Evolutionary conservation across 176 grass and related monocot genomes (phyloP).

Genomic region (Aegilops tauschii): DNA sequence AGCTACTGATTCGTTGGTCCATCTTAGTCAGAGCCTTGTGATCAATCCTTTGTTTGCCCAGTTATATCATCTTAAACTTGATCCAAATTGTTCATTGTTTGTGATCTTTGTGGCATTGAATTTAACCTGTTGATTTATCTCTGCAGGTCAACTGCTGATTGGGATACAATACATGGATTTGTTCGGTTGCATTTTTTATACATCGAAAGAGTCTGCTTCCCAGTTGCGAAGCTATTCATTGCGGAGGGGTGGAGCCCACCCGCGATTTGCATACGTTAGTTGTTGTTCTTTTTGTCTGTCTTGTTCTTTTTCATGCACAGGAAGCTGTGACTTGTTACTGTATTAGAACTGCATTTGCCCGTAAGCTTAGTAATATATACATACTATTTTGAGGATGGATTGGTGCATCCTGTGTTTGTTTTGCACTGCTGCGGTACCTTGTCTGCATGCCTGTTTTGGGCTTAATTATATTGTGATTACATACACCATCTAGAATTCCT

Average conservation of each 20-base stretch:
- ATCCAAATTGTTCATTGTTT: neutral
- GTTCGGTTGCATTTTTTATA: conserved; percentile 31
- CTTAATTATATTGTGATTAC: conserved; percentile 16
- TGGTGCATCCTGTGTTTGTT: conserved; percentile 24
- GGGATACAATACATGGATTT: conserved; percentile 40
- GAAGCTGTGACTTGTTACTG: conserved; percentile 31
- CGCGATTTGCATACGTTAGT: neutral
- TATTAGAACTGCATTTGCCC: neutral
- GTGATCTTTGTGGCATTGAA: conserved; percentile 5
- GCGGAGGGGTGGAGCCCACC: conserved; percentile 18
- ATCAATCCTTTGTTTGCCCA: neutral
- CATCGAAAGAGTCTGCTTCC: conserved; percentile 37
- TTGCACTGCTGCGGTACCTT: neutral
- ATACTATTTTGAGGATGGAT: conserved; percentile 14
- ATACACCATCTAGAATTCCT: neutral
- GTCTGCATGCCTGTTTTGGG: neutral
- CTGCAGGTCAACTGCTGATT: conserved; percentile 43
- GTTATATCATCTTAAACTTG: neutral
- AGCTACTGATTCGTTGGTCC: neutral
- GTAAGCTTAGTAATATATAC: conserved; percentile 19
- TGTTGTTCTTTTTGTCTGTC: conserved; percentile 11
- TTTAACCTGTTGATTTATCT: neutral
- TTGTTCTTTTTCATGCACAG: conserved; percentile 9
- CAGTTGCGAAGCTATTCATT: conserved; percentile 43
- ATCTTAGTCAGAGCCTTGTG: neutral